A percentile compares a stretch with the other conserved stretches of the same genome.
Evolutionary conservation across 495 filamentous ascomycete genomes (phyloP).

Genomic region (Penicillium cosmopolitanum): DNA sequence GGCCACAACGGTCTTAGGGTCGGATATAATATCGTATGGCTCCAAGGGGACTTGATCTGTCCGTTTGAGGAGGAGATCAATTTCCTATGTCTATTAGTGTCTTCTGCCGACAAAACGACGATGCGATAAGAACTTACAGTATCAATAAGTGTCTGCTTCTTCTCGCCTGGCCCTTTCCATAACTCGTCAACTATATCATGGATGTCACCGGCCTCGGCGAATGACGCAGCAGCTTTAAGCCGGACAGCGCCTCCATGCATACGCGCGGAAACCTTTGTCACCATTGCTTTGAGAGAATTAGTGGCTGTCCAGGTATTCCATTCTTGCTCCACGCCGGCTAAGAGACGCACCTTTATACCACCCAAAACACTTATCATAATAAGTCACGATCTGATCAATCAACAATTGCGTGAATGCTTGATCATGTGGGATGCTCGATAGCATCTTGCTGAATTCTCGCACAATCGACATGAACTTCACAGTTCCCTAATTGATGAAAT

Average conservation of each 20-base stretch:
- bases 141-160: constrained; percentile 44
- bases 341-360: constrained; percentile 74
- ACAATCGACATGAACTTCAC: constrained; percentile 84
- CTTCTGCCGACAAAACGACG: not conserved
- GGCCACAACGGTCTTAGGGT: constrained; percentile 80
- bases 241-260: constrained; percentile 41
- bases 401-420: constrained; percentile 91
- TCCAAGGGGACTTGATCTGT: constrained; percentile 68
- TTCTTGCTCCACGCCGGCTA: not conserved
- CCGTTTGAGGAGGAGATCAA: constrained; percentile 62
- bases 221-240: constrained; percentile 72
- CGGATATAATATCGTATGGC: constrained; percentile 81
- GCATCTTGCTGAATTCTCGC: constrained; percentile 88
- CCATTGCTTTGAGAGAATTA: constrained; percentile 38
- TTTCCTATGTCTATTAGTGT: constrained; percentile 55
- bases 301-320: not conserved
- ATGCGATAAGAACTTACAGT: constrained; percentile 32
- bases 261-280: constrained; percentile 46
- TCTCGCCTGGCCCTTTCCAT: constrained; percentile 48
- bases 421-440: constrained; percentile 94
- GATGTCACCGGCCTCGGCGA: constrained; percentile 71
- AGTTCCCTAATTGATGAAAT: constrained; percentile 60
- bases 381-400: constrained; percentile 84
- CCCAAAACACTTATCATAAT: constrained; percentile 85
- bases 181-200: constrained; percentile 66